These are phyloP conservation scores for Arctostaphylos glauca DNA, from an alignment of 148 eudicot species.

Conservation along the genomic window DNA sequence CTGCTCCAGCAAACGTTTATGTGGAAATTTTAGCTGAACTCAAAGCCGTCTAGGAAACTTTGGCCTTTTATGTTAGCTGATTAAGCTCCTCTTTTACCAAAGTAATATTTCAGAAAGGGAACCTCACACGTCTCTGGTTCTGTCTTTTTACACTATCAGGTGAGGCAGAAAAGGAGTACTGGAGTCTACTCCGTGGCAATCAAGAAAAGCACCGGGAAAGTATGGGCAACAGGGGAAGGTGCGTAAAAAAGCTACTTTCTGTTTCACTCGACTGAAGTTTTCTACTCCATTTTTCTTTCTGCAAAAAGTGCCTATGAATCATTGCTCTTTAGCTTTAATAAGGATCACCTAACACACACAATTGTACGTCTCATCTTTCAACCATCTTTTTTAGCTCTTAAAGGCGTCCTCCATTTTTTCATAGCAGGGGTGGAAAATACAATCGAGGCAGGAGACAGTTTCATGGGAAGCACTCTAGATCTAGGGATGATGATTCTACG, in stretches of 20 bases:
- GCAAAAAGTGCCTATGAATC: background rate
- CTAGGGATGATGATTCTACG: slow-evolving; percentile 47
- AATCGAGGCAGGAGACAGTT: slow-evolving; percentile 55
- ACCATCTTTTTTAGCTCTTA: background rate
- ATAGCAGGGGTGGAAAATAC: slow-evolving; percentile 67
- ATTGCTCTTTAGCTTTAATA: background rate
- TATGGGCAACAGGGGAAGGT: slow-evolving; percentile 63
- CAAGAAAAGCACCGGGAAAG: slow-evolving; percentile 41
- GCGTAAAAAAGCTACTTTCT: background rate
- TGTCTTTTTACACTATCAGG: slow-evolving; percentile 39
- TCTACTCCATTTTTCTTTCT: background rate
- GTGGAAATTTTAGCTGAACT: background rate
- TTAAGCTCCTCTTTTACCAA: background rate
- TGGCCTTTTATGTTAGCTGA: background rate
- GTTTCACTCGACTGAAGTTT: background rate
- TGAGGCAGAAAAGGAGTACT: slow-evolving; percentile 85
- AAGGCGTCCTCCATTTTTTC: background rate
- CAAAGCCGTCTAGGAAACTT: background rate
- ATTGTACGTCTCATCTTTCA: background rate
- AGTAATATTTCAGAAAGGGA: background rate
- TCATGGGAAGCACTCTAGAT: slow-evolving; percentile 51
- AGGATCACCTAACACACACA: background rate
- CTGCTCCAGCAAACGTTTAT: background rate
- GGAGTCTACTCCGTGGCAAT: slow-evolving; percentile 54
- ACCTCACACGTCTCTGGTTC: background rate